A percentile compares a stretch with the other conserved stretches of the same genome.
phyloP scores from a whole-genome alignment of 306 rosid genomes.

The Sindora glabra region DNA sequence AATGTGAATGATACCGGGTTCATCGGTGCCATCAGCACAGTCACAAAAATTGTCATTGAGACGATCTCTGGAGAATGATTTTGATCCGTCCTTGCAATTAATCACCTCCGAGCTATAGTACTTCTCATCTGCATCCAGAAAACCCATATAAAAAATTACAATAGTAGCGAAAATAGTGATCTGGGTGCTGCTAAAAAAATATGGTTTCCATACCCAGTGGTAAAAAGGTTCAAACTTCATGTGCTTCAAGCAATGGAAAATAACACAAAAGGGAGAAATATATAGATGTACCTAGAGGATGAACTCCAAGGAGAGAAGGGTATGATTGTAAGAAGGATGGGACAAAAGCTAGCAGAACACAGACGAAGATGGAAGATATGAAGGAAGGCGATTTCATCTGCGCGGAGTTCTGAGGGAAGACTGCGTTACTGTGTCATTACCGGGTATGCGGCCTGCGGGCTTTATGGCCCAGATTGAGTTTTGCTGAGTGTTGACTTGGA shows the following conservation, averaged over 20 bases:
- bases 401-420: background rate
- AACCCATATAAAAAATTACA: slow-evolving; percentile 4
- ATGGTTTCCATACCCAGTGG: background rate
- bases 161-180: background rate
- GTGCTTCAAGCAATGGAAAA: background rate
- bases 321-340: slow-evolving; percentile 20
- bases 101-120: slow-evolving; percentile 50
- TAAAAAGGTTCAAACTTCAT: slow-evolving; percentile 8
- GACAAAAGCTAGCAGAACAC: slow-evolving; percentile 29
- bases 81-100: slow-evolving; percentile 68
- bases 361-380: slow-evolving; percentile 19
- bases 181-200: slow-evolving; percentile 14
- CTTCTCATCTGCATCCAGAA: slow-evolving; percentile 58
- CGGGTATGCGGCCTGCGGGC: too few relatives aligned
- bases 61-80: slow-evolving; percentile 61
- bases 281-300: slow-evolving; percentile 55
- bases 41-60: slow-evolving; percentile 82
- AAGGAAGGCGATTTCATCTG: slow-evolving; percentile 14
- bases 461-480: too few relatives aligned
- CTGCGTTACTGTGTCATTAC: too few relatives aligned
- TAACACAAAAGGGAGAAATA: background rate
- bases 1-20: slow-evolving; percentile 46
- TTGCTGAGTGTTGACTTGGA: too few relatives aligned
- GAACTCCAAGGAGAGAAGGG: slow-evolving; percentile 51
- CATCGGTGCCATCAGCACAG: slow-evolving; percentile 87